Conservation (phyloP, 78 protist species). For the Reticulomyxa filosa region DNA sequence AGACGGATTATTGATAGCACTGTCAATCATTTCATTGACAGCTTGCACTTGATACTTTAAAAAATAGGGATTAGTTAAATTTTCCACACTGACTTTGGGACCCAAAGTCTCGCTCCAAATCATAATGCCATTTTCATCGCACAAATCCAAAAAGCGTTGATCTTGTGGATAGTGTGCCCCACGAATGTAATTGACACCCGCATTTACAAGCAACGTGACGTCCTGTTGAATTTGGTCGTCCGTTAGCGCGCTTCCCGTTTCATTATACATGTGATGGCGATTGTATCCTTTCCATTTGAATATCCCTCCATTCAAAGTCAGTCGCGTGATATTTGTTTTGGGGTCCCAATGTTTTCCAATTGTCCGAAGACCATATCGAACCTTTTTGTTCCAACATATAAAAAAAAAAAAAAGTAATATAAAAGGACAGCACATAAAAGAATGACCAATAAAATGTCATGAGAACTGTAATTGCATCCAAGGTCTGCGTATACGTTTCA, state of each 20-base stretch:
- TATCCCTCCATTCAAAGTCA: conserved; percentile 8
- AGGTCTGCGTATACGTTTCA: too few species aligned
- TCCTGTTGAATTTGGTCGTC: conserved; percentile 8
- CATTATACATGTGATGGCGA: conserved; percentile 14
- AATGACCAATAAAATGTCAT: too few species aligned
- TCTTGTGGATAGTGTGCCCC: conserved; percentile 35
- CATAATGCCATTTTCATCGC: conserved; percentile 14
- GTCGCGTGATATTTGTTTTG: too few species aligned
- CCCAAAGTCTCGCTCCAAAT: conserved; percentile 24
- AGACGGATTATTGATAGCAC: background rate
- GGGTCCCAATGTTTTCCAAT: too few species aligned
- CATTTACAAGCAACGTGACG: background rate
- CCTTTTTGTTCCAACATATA: too few species aligned
- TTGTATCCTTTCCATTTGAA: conserved; percentile 10
- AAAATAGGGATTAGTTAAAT: background rate
- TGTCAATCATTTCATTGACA: conserved; percentile 3
- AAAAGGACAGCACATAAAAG: too few species aligned
- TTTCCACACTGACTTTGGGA: background rate
- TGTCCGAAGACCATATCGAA: too few species aligned
- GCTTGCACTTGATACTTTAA: background rate
- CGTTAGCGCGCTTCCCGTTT: too few species aligned
- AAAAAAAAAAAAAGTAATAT: too few species aligned
- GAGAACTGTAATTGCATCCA: too few species aligned
- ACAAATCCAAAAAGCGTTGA: conserved; percentile 6
- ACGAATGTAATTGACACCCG: conserved; percentile 17